Evolutionary conservation across 192 early-diverging fungal species (phyloP).

Genomic region (Coemansia sp.): DNA sequence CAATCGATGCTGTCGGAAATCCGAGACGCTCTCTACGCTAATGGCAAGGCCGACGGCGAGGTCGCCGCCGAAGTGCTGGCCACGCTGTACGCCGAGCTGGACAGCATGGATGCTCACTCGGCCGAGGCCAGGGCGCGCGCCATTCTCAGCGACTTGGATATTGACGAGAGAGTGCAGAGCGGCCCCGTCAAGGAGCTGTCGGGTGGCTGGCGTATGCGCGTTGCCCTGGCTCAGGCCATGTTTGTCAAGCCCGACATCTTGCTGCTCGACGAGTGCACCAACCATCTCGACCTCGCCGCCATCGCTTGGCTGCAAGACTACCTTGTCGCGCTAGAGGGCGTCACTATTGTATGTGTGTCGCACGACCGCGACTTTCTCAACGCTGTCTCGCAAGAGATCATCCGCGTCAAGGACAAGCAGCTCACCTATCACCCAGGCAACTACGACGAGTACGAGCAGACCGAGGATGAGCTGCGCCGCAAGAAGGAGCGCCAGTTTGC

Average conservation of each 20-base stretch:
- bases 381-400: conserved; percentile 73
- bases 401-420: conserved; percentile 71
- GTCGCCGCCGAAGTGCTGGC: conserved; percentile 63
- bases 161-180: conserved; percentile 64
- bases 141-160: conserved; percentile 78
- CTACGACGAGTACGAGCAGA: conserved; percentile 83
- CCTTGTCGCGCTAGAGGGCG: conserved; percentile 59
- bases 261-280: conserved; percentile 88
- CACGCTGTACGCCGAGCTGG: conserved; percentile 61
- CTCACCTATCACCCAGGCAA: conserved; percentile 83
- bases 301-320: conserved; percentile 92
- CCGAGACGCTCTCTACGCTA: conserved; percentile 22
- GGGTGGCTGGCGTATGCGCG: conserved; percentile 91
- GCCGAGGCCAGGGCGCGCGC: conserved; percentile 68
- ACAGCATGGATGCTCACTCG: conserved; percentile 65
- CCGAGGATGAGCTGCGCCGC: conserved; percentile 70
- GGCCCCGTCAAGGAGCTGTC: conserved; percentile 64
- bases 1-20: conserved; percentile 31
- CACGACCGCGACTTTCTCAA: conserved; percentile 91
- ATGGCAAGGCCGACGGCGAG: conserved; percentile 38
- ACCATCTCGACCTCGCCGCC: conserved; percentile 89
- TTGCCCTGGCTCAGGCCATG: conserved; percentile 84
- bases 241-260: conserved; percentile 83
- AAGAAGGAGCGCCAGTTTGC: conserved; percentile 68
- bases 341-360: conserved; percentile 85